Evolutionary conservation across 2,329 filamentous ascomycete genomes (phyloP).

Genomic region (Pestalotiopsis sp.): DNA sequence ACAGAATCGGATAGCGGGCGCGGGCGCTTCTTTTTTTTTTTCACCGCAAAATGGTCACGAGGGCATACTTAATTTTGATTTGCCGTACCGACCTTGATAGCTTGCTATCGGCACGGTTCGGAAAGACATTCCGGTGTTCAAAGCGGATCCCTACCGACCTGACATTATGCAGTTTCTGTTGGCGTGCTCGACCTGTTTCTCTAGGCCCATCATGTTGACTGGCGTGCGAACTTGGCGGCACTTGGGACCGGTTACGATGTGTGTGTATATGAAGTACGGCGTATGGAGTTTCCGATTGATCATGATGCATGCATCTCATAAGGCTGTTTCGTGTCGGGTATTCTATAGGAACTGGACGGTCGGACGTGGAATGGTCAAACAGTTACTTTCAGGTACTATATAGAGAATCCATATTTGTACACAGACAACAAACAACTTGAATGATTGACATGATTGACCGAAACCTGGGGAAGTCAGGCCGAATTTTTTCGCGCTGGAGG

Average conservation of each 20-base stretch:
- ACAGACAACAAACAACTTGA: not conserved
- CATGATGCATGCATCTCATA: not conserved
- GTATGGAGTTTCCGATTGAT: not conserved
- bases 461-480: not conserved
- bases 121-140: not conserved
- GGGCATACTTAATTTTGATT: not conserved
- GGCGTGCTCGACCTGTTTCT: not conserved
- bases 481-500: not conserved
- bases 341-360: not conserved
- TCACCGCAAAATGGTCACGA: slow-evolving; percentile 7
- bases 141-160: not conserved
- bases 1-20: not conserved
- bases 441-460: not conserved
- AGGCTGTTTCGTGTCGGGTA: not conserved
- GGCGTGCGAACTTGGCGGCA: not conserved
- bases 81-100: not conserved
- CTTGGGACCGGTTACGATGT: not conserved
- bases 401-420: not conserved
- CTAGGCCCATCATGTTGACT: not conserved
- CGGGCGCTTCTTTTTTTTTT: not conserved
- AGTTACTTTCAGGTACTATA: not conserved
- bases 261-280: not conserved
- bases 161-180: not conserved
- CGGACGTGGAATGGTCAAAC: not conserved
- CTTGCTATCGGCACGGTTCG: slow-evolving; percentile 6